Conservation (phyloP, 371 early-diverging fungal species). For the Rhizopus microsporus region DNA sequence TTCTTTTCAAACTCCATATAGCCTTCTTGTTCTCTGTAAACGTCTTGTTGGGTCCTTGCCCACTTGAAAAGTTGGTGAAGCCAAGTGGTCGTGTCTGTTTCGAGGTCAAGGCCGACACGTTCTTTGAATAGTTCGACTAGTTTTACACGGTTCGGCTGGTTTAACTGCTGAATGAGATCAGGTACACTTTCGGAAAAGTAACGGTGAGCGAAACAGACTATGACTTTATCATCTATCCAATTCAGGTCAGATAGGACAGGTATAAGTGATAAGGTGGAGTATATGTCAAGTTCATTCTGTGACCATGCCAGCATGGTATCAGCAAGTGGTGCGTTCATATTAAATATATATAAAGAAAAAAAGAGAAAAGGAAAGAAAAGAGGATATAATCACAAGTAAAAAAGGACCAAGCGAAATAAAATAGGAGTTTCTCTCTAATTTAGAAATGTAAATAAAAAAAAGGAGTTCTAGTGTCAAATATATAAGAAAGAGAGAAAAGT, state of each 20-base stretch:
- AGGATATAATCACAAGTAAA: background rate
- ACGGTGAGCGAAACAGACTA: constrained; percentile 39
- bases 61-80: background rate
- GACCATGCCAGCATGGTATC: constrained; percentile 48
- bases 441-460: background rate
- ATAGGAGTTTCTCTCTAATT: constrained; percentile 7
- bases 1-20: background rate
- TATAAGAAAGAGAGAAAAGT: background rate
- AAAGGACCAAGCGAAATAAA: background rate
- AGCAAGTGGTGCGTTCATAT: background rate
- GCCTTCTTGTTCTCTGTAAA: background rate
- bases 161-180: constrained; percentile 18
- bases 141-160: background rate
- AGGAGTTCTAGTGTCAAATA: background rate
- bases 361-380: background rate
- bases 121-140: constrained; percentile 1
- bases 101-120: background rate
- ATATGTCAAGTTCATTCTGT: constrained; percentile 34
- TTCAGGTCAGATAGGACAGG: background rate
- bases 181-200: constrained; percentile 33
- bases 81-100: background rate
- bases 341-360: background rate
- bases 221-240: background rate
- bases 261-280: constrained; percentile 10
- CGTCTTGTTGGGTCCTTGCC: background rate